Conservation (phyloP, 495 filamentous ascomycete genomes). For the Clohesyomyces aquaticus region DNA sequence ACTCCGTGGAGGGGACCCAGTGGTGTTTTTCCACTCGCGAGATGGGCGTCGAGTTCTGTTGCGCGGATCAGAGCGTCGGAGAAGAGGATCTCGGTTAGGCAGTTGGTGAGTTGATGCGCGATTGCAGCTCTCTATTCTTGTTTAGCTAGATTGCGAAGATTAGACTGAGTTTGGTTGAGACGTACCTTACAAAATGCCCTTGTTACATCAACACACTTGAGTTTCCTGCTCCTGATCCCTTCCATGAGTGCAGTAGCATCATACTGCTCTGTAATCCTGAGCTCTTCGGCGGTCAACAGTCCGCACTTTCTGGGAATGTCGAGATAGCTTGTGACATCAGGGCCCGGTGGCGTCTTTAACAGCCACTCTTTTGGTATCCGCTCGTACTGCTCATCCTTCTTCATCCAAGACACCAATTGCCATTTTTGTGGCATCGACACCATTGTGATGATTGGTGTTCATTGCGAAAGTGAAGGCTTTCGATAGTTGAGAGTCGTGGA, state of each 20-base stretch:
- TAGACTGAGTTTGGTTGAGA: not conserved
- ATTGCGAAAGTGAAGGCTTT: not conserved
- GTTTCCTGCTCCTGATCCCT: slow-evolving; percentile 52
- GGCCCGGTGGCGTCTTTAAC: slow-evolving; percentile 12
- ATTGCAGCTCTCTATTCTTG: slow-evolving; percentile 45
- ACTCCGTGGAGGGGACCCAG: slow-evolving; percentile 49
- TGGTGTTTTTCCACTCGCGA: slow-evolving; percentile 41
- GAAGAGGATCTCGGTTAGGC: slow-evolving; percentile 52
- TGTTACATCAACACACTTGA: slow-evolving; percentile 59
- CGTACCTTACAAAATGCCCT: slow-evolving; percentile 64
- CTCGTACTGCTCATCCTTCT: slow-evolving; percentile 44
- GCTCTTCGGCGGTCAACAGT: slow-evolving; percentile 56
- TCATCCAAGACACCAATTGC: slow-evolving; percentile 44
- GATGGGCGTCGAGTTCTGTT: slow-evolving; percentile 44
- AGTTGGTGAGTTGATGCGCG: slow-evolving; percentile 50
- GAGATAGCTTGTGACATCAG: slow-evolving; percentile 33
- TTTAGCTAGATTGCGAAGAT: not conserved
- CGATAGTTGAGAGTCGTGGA: not conserved
- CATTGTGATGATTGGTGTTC: slow-evolving; percentile 5
- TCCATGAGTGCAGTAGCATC: slow-evolving; percentile 56
- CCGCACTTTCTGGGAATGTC: slow-evolving; percentile 45
- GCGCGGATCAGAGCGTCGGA: slow-evolving; percentile 44
- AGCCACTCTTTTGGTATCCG: slow-evolving; percentile 48
- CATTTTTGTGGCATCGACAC: slow-evolving; percentile 30
- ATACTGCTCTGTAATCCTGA: slow-evolving; percentile 63